A percentile compares a stretch with the other conserved stretches of the same genome.
These are phyloP conservation scores for Viridothelium virens DNA, from an alignment of 495 filamentous ascomycete species.

Conservation along the genomic window DNA sequence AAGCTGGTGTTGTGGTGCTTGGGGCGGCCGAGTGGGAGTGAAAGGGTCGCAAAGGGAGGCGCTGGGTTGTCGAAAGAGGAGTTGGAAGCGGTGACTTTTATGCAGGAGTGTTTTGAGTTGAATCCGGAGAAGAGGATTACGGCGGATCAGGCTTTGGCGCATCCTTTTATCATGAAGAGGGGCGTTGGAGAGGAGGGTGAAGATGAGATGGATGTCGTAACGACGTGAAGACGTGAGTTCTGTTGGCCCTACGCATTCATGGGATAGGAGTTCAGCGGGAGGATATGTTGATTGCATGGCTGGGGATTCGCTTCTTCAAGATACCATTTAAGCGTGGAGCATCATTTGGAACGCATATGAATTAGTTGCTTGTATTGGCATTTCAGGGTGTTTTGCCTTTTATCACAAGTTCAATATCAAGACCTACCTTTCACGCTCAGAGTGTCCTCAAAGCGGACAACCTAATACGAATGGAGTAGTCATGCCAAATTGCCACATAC, in stretches of 20 bases:
- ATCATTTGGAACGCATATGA: conserved; percentile 10
- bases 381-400: not conserved
- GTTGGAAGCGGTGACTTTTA: conserved; percentile 56
- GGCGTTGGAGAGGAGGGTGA: conserved; percentile 6
- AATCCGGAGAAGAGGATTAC: conserved; percentile 65
- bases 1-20: conserved; percentile 88
- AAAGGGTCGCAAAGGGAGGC: conserved; percentile 38
- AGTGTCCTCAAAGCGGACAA: too few relatives aligned
- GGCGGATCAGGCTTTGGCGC: conserved; percentile 59
- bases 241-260: not conserved
- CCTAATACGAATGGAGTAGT: too few relatives aligned
- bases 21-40: conserved; percentile 44
- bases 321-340: conserved; percentile 11
- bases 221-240: not conserved
- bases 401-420: not conserved
- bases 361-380: conserved; percentile 1
- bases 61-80: conserved; percentile 51
- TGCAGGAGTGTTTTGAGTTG: conserved; percentile 61
- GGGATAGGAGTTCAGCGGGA: not conserved
- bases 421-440: not conserved
- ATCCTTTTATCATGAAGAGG: conserved; percentile 57
- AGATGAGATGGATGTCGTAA: conserved; percentile 2
- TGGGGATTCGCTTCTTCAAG: conserved; percentile 10
- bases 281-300: not conserved
- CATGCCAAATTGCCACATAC: too few relatives aligned